Evolutionary conservation across 164 flowering plant species (phyloP), one percentile per base, ranked within the genome.

Genomic region (Umbellularia californica): DNA sequence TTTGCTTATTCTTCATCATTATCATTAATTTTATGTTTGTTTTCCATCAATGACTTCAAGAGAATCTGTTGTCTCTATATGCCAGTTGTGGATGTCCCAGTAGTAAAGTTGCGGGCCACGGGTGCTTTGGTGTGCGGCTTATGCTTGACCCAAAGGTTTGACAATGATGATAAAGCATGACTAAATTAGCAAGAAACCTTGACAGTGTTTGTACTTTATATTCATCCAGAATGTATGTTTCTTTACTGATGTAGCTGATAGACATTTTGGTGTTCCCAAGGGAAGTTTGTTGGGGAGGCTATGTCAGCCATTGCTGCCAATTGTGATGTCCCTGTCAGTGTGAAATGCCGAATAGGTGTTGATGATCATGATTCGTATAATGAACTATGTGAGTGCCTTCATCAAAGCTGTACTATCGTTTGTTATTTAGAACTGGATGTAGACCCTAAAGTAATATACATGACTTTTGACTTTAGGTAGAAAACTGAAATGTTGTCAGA

Each of bases 81-180:
- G 17, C 68, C 84, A 96, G 98, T 81, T 95, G 99, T 82, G 99
- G 99, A 69, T 96, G 99, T 78, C 99, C 99, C 28, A 95, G 99
- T 83, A 87, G 90, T 22, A 88, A 80, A 79, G 99, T 96, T 60
- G 97, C 95, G 70, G 99, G 97, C 70, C 97, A 91, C 85, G 99
- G 98, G 28, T 94, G 98, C 87, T 96, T 96, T 83, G 98, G 98
- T 70, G 99, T 80, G 67, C 84, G 88, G 65, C 93, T 94, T 67
- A 91, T 94, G 97, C 92, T 91, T 75, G 85, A 94, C 80, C 97
- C 99, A 75, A 91, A 91, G 97, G 99, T 94, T 55, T 51, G 64
- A 20, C 3, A 12, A 52, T 11, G 65, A 65, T 11, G 47, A 41
- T 41, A 50, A 65, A 69, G 69, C 73, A 73, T 63, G 51, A 23